phyloP scores from a whole-genome alignment of 2,329 filamentous ascomycete species.

The Coleophoma eucalyptorum region DNA sequence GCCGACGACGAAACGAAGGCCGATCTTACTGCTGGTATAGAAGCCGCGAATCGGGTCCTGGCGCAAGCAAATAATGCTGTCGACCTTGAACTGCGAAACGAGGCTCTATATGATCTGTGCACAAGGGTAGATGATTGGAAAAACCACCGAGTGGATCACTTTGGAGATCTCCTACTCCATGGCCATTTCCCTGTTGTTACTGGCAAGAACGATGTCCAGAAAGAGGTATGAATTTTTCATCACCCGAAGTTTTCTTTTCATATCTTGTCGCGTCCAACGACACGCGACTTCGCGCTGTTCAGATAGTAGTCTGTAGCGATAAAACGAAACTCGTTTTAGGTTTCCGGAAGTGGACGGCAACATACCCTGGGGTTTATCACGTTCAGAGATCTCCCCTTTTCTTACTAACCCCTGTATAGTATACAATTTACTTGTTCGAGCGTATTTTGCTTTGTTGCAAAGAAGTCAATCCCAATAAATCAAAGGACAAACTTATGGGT shows the following conservation, averaged over 20 bases:
- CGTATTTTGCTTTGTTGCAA: conserved; percentile 96
- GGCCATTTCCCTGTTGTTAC: conserved; percentile 92
- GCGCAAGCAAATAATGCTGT: conserved; percentile 88
- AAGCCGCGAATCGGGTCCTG: conserved; percentile 77
- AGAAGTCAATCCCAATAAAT: conserved; percentile 82
- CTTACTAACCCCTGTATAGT: conserved; percentile 45
- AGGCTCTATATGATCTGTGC: conserved; percentile 79
- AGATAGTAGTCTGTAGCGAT: background rate
- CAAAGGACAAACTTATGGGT: conserved; percentile 66
- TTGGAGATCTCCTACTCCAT: conserved; percentile 83
- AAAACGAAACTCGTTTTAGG: background rate
- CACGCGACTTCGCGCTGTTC: no score
- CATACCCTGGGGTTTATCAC: no score
- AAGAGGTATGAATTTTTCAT: conserved; percentile 48
- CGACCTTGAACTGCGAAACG: conserved; percentile 78
- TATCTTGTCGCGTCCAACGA: background rate
- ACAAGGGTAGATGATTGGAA: conserved; percentile 95
- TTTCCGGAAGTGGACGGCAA: background rate
- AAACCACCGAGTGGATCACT: conserved; percentile 83
- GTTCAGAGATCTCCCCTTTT: no score
- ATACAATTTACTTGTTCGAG: conserved; percentile 97
- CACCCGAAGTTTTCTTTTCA: conserved; percentile 4
- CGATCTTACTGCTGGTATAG: conserved; percentile 74
- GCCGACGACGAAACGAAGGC: conserved; percentile 64
- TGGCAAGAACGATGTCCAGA: conserved; percentile 82